phyloP scores from a whole-genome alignment of 495 filamentous ascomycete species.

The Talaromyces wortmannii region DNA sequence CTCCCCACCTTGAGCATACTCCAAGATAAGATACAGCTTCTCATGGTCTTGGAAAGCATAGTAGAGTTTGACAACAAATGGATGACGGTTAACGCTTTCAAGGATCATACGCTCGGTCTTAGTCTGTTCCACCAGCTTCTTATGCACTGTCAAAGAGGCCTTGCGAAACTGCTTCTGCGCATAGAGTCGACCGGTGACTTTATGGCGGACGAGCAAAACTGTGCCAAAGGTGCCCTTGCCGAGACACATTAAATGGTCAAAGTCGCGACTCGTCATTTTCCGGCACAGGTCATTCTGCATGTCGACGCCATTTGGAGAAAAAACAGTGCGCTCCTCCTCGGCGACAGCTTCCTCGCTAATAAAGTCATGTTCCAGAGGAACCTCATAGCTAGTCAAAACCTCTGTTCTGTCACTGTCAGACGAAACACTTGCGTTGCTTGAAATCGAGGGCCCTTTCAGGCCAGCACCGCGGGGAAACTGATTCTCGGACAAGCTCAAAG shows the following conservation, averaged over 20 bases:
- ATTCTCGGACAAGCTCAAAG: conserved; percentile 48
- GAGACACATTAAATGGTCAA: conserved; percentile 86
- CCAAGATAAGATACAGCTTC: conserved; percentile 94
- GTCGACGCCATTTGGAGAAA: conserved; percentile 14
- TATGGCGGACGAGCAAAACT: conserved; percentile 85
- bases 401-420: conserved; percentile 53
- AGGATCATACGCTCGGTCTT: conserved; percentile 92
- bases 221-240: conserved; percentile 95
- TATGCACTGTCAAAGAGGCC: conserved; percentile 84
- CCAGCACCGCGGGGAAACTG: conserved; percentile 10
- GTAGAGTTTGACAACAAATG: conserved; percentile 94
- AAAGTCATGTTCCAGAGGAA: conserved; percentile 83
- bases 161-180: conserved; percentile 99
- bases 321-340: conserved; percentile 21
- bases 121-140: conserved; percentile 90
- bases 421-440: conserved; percentile 47
- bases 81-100: conserved; percentile 90
- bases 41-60: conserved; percentile 98
- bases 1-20: conserved; percentile 97
- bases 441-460: conserved; percentile 30
- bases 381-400: conserved; percentile 73
- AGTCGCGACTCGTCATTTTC: conserved; percentile 90
- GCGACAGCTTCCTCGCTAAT: conserved; percentile 60
- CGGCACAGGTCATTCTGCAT: conserved; percentile 43
- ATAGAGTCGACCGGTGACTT: conserved; percentile 77